Evolutionary conservation across 164 flowering plant genomes (phyloP).

Genomic region (Stephania yunnanensis): DNA sequence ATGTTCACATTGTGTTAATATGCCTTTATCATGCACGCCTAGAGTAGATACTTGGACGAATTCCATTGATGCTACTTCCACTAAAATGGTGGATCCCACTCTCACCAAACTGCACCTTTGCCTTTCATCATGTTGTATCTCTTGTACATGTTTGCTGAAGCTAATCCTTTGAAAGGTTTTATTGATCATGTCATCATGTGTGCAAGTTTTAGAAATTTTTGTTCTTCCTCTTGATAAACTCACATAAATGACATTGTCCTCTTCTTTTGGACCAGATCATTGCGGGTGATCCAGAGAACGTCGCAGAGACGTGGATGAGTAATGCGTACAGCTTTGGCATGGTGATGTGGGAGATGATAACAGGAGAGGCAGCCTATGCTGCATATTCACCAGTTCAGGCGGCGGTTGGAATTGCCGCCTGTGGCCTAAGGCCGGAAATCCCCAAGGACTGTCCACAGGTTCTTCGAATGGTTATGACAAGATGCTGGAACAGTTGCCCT

Average conservation of each 20-base stretch:
- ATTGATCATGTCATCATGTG: background rate
- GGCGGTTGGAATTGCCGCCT: conserved; percentile 95
- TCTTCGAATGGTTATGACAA: conserved; percentile 62
- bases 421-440: conserved; percentile 90
- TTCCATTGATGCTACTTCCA: conserved; percentile 20
- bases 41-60: conserved; percentile 9
- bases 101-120: background rate
- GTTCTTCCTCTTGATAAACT: background rate
- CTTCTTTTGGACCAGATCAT: conserved; percentile 53
- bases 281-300: conserved; percentile 91
- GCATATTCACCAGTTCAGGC: conserved; percentile 92
- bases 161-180: background rate
- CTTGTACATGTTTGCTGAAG: background rate
- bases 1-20: conserved; percentile 20
- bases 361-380: conserved; percentile 82
- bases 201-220: background rate
- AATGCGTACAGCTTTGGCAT: conserved; percentile 91
- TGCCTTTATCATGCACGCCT: conserved; percentile 27
- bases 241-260: background rate
- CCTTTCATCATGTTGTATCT: background rate
- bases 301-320: conserved; percentile 91
- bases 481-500: conserved; percentile 83
- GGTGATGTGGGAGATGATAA: conserved; percentile 93
- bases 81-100: conserved; percentile 26
- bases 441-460: conserved; percentile 80